Evolutionary conservation across 257 asterid genomes (phyloP).

Genomic region (Fraxinus excelsior): DNA sequence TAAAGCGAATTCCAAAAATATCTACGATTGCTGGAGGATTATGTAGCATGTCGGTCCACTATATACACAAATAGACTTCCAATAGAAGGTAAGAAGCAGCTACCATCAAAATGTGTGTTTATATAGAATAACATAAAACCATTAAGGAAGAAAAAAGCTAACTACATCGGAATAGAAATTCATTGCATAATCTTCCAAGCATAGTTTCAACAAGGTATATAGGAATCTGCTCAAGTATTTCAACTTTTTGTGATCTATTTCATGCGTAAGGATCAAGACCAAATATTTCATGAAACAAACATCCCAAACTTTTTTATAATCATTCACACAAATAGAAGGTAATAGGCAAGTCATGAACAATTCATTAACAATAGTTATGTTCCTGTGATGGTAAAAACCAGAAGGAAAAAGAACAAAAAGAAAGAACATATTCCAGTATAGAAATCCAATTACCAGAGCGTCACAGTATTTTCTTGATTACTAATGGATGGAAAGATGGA

Average conservation of each 20-base stretch:
- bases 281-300: neutral
- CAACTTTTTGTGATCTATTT: too few relatives aligned
- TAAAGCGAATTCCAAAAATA: constrained; percentile 4
- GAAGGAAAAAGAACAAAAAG: too few relatives aligned
- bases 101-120: neutral
- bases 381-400: too few relatives aligned
- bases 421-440: too few relatives aligned
- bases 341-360: neutral
- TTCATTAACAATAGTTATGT: too few relatives aligned
- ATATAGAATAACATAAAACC: neutral
- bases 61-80: neutral
- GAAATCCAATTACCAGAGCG: too few relatives aligned
- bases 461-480: neutral
- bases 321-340: neutral
- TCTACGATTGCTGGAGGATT: neutral
- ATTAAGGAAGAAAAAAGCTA: neutral
- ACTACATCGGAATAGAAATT: neutral
- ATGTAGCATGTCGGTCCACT: neutral
- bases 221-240: too few relatives aligned
- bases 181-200: neutral
- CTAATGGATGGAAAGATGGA: neutral
- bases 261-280: too few relatives aligned
- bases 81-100: constrained; percentile 13
- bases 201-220: too few relatives aligned
- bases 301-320: neutral